Evolutionary conservation across 176 grass and related monocot species (phyloP), one percentile per base, ranked within the genome.

Genomic region (Musa itinerans): DNA sequence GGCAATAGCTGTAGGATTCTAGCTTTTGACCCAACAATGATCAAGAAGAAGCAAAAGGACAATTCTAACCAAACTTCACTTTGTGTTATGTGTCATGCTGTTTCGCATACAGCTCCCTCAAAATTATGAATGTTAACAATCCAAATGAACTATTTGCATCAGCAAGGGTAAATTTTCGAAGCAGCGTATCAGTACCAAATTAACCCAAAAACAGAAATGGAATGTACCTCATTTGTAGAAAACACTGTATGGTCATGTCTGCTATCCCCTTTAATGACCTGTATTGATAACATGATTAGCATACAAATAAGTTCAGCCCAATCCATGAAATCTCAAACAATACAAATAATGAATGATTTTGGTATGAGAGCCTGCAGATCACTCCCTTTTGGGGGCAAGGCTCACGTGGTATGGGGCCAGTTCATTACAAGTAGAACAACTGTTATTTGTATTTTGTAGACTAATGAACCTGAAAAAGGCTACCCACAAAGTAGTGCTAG

Each of bases 211-310:
- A 70, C 25, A 25, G 22, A 81, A 43, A 76, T 51, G 11, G 53
- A 79, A 43, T 74, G 64, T 73, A 96, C 92, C 87, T 83, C 89
- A 74, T 80, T 83, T 23, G 81, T 7, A 59, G 74, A 63, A 52
- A 76, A 24, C 48, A 77, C 16, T 65, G 76, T 72, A 69, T 17
- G 83, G 19, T 85, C 78, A 84, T 9, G 65, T 55, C 67, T 56
- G 73, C 78, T 74, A 77, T 82, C 83, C 76, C 74, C 79, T 25
- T 66, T 54, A 58, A 81, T 84, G 67, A 68, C 51, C 84, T 87
- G 76, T 10, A n/a, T 82, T 1, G 83, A 74, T 51, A 84, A 77
- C 14, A 48, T 2, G 76, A 14, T 65, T 75, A 11, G 54, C 34
- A 43, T 43, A 43, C 4, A 43, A 43, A 43, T 43, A 43, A 43